A percentile compares a stretch with the other conserved stretches of the same genome.
These are phyloP conservation scores for Lasiosphaeriaceae sp. DNA, from an alignment of 495 filamentous ascomycete genomes.

Conservation along the genomic window DNA sequence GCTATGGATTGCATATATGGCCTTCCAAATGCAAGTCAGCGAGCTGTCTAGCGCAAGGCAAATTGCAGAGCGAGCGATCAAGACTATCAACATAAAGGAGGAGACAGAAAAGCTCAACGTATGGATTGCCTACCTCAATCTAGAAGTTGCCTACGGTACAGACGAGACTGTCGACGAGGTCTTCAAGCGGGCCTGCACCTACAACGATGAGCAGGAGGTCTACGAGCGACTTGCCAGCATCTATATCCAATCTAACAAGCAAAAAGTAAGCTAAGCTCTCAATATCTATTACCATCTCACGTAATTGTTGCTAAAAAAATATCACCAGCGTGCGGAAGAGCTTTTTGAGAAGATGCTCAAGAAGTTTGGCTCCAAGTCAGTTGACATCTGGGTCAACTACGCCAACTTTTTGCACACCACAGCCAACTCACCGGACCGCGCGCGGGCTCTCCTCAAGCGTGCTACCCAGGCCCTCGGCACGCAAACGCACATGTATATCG, in stretches of 20 bases:
- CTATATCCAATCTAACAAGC: conserved; percentile 86
- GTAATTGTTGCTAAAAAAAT: conserved; percentile 15
- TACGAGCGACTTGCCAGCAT: conserved; percentile 88
- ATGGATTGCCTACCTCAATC: conserved; percentile 90
- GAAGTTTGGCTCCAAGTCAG: conserved; percentile 75
- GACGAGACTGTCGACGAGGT: conserved; percentile 80
- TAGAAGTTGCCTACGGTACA: conserved; percentile 86
- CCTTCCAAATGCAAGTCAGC: conserved; percentile 88
- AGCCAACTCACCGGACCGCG: conserved; percentile 62
- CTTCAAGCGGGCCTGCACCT: conserved; percentile 90
- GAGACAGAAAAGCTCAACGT: conserved; percentile 88
- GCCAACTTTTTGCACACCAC: conserved; percentile 83
- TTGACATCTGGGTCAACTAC: conserved; percentile 88
- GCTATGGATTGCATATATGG: conserved; percentile 95
- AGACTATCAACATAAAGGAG: conserved; percentile 82
- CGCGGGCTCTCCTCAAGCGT: conserved; percentile 75
- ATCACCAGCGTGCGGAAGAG: conserved; percentile 73
- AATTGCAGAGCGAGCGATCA: conserved; percentile 82
- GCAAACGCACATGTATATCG: conserved; percentile 61
- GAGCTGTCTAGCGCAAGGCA: conserved; percentile 81
- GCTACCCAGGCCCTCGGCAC: conserved; percentile 74
- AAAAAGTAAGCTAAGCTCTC: conserved; percentile 48
- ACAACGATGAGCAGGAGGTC: conserved; percentile 87
- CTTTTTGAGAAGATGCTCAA: conserved; percentile 83
- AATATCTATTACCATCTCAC: background rate